Conservation (phyloP, 176 grass and related monocot species). For the Hyparrhenia diplandra region DNA sequence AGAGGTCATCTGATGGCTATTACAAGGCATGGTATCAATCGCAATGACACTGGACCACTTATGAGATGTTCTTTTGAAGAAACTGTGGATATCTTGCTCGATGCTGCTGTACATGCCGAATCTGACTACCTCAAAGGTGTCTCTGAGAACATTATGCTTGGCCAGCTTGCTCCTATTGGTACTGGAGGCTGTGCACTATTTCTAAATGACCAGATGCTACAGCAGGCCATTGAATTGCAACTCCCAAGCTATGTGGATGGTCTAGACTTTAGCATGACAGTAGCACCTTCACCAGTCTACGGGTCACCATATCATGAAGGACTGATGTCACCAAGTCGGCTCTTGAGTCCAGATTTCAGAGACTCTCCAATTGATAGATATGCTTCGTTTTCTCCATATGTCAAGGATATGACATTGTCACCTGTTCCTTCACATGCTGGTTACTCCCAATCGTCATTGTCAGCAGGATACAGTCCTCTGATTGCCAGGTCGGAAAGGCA, state of each 20-base stretch:
- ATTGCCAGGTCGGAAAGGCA: neutral
- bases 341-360: conserved; percentile 81
- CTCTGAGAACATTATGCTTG: no score
- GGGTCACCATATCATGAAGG: conserved; percentile 80
- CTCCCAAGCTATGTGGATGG: conserved; percentile 78
- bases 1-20: conserved; percentile 85
- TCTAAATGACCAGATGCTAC: conserved; percentile 87
- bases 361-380: conserved; percentile 63
- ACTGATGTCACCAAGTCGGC: conserved; percentile 86
- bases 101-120: conserved; percentile 78
- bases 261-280: conserved; percentile 59
- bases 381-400: conserved; percentile 90
- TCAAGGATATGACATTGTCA: conserved; percentile 72
- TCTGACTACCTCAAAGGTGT: conserved; percentile 44
- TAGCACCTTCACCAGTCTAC: conserved; percentile 53
- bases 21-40: conserved; percentile 79
- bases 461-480: conserved; percentile 43
- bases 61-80: conserved; percentile 88
- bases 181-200: conserved; percentile 23
- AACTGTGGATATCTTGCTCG: conserved; percentile 69
- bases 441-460: conserved; percentile 43
- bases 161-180: no score
- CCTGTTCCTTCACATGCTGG: conserved; percentile 61
- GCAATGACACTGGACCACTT: conserved; percentile 68
- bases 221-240: conserved; percentile 88